These are phyloP conservation scores for Boletus vinaceobasis DNA, from an alignment of 768 basidiomycete species.

Conservation along the genomic window DNA sequence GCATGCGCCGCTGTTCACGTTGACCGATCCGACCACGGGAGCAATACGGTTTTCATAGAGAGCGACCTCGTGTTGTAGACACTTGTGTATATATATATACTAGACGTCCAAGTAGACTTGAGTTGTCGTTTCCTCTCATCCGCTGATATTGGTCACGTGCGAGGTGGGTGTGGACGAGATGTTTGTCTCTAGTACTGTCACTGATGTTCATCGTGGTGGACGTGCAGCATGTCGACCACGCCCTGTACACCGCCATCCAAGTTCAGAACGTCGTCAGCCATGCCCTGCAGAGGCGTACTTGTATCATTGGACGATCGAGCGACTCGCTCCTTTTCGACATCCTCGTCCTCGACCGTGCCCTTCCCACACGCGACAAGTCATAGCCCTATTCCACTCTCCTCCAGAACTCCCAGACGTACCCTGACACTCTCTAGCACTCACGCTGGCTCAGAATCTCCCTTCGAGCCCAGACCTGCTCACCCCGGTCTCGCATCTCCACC, in stretches of 20 bases:
- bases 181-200: background rate
- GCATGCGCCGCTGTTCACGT: conserved; percentile 29
- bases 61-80: conserved; percentile 16
- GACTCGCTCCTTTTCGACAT: background rate
- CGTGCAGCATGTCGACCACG: conserved; percentile 33
- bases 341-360: conserved; percentile 18
- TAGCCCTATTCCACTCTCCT: background rate
- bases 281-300: background rate
- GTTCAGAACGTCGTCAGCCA: background rate
- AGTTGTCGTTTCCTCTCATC: background rate
- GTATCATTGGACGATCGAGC: background rate
- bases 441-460: conserved; percentile 13
- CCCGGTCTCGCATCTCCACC: background rate
- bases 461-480: conserved; percentile 18
- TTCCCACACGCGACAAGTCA: conserved; percentile 12
- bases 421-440: conserved; percentile 9
- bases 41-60: conserved; percentile 30
- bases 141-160: conserved; percentile 28
- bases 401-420: background rate
- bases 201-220: conserved; percentile 3
- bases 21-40: conserved; percentile 33
- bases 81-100: conserved; percentile 20
- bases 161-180: conserved; percentile 11
- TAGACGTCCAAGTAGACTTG: background rate
- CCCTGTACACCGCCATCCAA: conserved; percentile 22